A percentile compares a stretch with the other conserved stretches of the same genome.
phyloP scores from a whole-genome alignment of 805 yeast genomes.

The Candida nanaspora region DNA sequence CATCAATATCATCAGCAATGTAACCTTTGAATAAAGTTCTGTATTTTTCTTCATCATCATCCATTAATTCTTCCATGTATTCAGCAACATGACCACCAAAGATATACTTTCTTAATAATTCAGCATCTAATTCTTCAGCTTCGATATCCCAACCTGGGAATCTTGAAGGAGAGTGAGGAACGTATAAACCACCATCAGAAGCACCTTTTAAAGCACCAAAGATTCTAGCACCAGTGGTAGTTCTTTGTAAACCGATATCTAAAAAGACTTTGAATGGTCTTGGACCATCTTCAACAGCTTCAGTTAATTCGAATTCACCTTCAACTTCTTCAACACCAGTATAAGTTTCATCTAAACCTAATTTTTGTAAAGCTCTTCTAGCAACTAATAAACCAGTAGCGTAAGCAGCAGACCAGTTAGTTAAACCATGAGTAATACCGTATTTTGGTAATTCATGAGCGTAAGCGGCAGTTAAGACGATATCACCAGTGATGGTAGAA shows the following conservation, averaged over 20 bases:
- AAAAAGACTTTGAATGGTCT: slow-evolving; percentile 99
- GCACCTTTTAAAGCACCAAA: slow-evolving; percentile 99
- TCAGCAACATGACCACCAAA: slow-evolving; percentile 99
- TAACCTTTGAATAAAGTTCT: slow-evolving; percentile 91
- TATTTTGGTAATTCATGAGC: slow-evolving; percentile 97
- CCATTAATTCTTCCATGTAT: slow-evolving; percentile 99
- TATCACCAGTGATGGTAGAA: slow-evolving; percentile 94
- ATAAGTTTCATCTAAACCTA: slow-evolving; percentile 98
- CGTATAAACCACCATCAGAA: slow-evolving; percentile 98
- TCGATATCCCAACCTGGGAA: slow-evolving; percentile 99
- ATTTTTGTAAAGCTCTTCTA: slow-evolving; percentile 97
- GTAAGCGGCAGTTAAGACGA: slow-evolving; percentile 96
- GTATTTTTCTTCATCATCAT: slow-evolving; percentile 99
- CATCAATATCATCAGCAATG: slow-evolving; percentile 95
- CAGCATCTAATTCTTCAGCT: slow-evolving; percentile 96
- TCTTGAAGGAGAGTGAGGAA: slow-evolving; percentile 99
- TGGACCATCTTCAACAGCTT: slow-evolving; percentile 99
- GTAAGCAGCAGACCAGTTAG: slow-evolving; percentile 99
- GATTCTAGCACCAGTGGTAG: slow-evolving; percentile 99
- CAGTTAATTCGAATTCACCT: slow-evolving; percentile 98
- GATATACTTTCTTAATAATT: slow-evolving; percentile 96
- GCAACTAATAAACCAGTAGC: slow-evolving; percentile 98
- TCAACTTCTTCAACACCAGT: slow-evolving; percentile 98
- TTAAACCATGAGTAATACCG: slow-evolving; percentile 97
- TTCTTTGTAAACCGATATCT: slow-evolving; percentile 99